Evolutionary conservation across 345 rosid genomes (phyloP), one percentile per base, ranked within the genome.

Genomic region (Lumnitzera littorea): DNA sequence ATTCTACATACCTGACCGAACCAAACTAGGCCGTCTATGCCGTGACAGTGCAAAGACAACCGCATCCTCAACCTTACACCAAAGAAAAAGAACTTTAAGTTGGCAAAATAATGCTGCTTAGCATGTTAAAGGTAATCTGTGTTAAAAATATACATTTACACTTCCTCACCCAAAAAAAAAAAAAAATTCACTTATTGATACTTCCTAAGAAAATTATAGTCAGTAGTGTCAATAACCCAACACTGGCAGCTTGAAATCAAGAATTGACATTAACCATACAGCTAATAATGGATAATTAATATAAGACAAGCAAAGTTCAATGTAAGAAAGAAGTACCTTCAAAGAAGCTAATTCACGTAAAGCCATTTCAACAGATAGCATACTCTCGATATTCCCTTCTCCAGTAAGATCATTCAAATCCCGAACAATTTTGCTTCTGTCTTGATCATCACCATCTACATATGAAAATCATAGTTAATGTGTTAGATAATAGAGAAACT

Each of bases 341-440:
- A 95, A 73, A 63, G 94, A 85, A 17, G 96, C 87, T 74, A 91
- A 70, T 72, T 95, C 98, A 74, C 88, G 78, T 77, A 95, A 73
- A 70, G 92, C 98, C 98, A 95, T 95, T 79, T 88, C 96, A 71
- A 95, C 96, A 51, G 96, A 87, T 68, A 91, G 98, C 91, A 91
- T 88, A 70, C 88, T 88, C 82, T 95, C 99, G 31, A 95, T 91
- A 80, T 91, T 95, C 71, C 97, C 97, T 79, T 95, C 99, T 78
- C 96, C 96, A 0, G 88, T 82, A 62, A 95, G 71, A 67, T 86
- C 92, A 77, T 76, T 86, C 74, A 85, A 62, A 71, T 81, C 88
- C 25, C 82, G 82, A n/a, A 55, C 68, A 64, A 64, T 62, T 67
- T 83, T 83, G 67, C 73, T 74, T 74, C 82, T 64, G 51, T 82